Evolutionary conservation across 306 rosid genomes (phyloP).

Genomic region (Malus fusca): DNA sequence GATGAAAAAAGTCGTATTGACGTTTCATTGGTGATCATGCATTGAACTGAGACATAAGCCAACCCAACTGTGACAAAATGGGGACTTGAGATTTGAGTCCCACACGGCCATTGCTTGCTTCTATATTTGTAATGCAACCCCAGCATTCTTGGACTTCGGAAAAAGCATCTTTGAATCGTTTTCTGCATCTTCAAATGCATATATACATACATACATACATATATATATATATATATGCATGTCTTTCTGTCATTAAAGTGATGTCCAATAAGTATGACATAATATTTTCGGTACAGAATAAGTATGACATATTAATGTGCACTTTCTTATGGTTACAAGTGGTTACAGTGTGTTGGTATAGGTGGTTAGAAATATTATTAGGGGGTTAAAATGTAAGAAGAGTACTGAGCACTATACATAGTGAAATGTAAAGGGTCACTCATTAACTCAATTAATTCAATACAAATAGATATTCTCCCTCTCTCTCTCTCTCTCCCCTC

Average conservation of each 20-base stretch:
- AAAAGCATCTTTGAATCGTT: slow-evolving; percentile 20
- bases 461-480: no score
- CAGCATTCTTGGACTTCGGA: slow-evolving; percentile 25
- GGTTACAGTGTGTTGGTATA: no score
- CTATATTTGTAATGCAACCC: slow-evolving; percentile 15
- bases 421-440: no score
- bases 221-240: not conserved
- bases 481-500: no score
- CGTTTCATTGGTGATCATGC: slow-evolving; percentile 4
- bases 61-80: not conserved
- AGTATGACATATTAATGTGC: no score
- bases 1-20: slow-evolving; percentile 17
- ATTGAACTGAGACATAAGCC: not conserved
- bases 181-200: not conserved
- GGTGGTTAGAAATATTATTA: no score
- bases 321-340: no score
- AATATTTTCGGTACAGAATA: no score
- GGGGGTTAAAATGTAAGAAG: no score
- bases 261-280: no score
- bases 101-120: slow-evolving; percentile 7
- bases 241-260: not conserved
- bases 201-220: not conserved
- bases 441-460: no score
- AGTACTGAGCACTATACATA: no score
- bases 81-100: not conserved